Conservation (phyloP, 345 rosid genomes). For the Geranium rotundifolium region DNA sequence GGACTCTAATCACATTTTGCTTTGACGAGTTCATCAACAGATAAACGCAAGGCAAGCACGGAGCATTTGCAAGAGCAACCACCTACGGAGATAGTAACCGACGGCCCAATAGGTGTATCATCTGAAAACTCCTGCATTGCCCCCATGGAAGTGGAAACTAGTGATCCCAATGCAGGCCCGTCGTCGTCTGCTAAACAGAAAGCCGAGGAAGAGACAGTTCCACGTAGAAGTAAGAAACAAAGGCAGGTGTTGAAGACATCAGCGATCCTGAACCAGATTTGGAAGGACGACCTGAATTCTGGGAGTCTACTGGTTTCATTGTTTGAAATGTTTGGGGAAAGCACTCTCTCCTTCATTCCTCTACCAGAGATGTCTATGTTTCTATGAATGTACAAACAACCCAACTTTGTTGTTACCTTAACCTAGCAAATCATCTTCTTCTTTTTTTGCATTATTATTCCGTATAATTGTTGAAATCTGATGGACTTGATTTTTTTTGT, state of each 20-base stretch:
- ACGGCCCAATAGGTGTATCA: conserved; percentile 25
- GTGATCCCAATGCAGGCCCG: conserved; percentile 23
- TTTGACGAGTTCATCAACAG: conserved; percentile 17
- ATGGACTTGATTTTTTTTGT: too few species aligned
- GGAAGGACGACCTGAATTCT: conserved; percentile 73
- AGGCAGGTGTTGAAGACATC: conserved; percentile 23
- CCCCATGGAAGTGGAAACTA: conserved; percentile 31
- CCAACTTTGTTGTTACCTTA: not conserved
- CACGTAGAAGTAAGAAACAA: too few species aligned
- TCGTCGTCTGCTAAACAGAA: conserved; percentile 29
- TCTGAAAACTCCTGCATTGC: conserved; percentile 22
- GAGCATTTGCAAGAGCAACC: conserved; percentile 34
- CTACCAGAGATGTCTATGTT: conserved; percentile 71
- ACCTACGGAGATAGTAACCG: conserved; percentile 49
- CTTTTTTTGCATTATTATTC: too few species aligned
- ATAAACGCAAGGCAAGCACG: conserved; percentile 39
- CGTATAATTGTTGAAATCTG: too few species aligned
- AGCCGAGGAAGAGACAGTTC: conserved; percentile 15
- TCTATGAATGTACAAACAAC: conserved; percentile 22
- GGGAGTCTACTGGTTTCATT: conserved; percentile 53
- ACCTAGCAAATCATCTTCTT: not conserved
- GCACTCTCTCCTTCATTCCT: conserved; percentile 62
- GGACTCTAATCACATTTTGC: conserved; percentile 4
- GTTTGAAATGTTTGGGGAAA: conserved; percentile 64
- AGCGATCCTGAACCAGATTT: conserved; percentile 46